Evolutionary conservation across 306 rosid genomes (phyloP).

Genomic region (Lathyrus oleraceus): DNA sequence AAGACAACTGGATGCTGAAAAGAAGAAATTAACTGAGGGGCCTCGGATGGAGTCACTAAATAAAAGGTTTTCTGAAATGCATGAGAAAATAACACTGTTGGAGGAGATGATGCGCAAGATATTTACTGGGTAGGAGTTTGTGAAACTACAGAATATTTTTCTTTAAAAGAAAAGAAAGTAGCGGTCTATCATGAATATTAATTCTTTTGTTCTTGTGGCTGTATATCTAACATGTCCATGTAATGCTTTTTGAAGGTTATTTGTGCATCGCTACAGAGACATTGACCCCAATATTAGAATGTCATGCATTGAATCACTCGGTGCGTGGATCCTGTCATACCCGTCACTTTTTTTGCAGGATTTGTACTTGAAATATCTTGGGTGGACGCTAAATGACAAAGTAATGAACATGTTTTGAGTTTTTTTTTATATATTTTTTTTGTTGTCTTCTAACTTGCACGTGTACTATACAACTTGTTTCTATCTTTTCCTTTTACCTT

Average conservation of each 20-base stretch:
- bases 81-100: conserved; percentile 74
- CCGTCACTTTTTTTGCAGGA: conserved; percentile 97
- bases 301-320: conserved; percentile 89
- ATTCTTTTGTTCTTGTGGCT: conserved; percentile 37
- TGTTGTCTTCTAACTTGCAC: conserved; percentile 25
- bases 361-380: conserved; percentile 92
- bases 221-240: conserved; percentile 35
- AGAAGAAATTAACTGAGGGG: conserved; percentile 84
- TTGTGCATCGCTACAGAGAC: conserved; percentile 98
- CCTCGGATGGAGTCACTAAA: conserved; percentile 89
- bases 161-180: conserved; percentile 13
- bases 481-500: conserved; percentile 23
- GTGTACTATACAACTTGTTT: conserved; percentile 22
- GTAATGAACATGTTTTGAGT: conserved; percentile 48
- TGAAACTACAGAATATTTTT: conserved; percentile 29
- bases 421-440: background rate
- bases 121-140: conserved; percentile 82
- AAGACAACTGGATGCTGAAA: conserved; percentile 96
- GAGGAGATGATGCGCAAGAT: conserved; percentile 99
- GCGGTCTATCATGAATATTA: conserved; percentile 4
- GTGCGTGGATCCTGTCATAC: conserved; percentile 88
- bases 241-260: conserved; percentile 70
- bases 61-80: conserved; percentile 82
- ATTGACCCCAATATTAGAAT: conserved; percentile 86
- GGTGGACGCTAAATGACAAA: conserved; percentile 96